A percentile compares a stretch with the other conserved stretches of the same genome.
Conservation (phyloP, 495 filamentous ascomycete species). For the Darksidea phi region DNA sequence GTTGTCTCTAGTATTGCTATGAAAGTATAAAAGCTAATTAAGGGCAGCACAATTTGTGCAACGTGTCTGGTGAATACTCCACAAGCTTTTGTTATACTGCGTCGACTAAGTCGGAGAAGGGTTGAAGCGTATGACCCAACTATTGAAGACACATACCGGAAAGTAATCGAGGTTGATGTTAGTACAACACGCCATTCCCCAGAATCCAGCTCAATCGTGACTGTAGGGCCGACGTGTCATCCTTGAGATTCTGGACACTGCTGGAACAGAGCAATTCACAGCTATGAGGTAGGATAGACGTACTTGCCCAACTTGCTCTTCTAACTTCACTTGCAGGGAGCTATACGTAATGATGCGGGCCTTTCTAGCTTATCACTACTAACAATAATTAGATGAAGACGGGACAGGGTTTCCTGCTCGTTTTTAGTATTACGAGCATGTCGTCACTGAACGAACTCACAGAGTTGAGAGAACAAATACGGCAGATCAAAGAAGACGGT, state of each 20-base stretch:
- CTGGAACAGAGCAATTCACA: conserved; percentile 13
- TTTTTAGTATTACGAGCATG: conserved; percentile 92
- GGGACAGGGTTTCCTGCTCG: conserved; percentile 91
- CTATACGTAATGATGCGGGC: background rate
- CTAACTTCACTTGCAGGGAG: background rate
- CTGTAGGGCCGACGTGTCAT: too few species aligned
- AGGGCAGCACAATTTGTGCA: too few species aligned
- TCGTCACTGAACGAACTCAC: conserved; percentile 82
- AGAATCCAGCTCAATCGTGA: too few species aligned
- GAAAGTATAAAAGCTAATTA: too few species aligned
- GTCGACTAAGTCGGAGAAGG: too few species aligned
- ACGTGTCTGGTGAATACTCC: too few species aligned
- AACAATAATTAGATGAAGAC: conserved; percentile 74
- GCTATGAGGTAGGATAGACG: conserved; percentile 33
- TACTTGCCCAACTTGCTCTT: conserved; percentile 4
- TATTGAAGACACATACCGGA: too few species aligned
- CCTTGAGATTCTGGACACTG: conserved; percentile 1
- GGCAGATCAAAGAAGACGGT: conserved; percentile 88
- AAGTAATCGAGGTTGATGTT: too few species aligned
- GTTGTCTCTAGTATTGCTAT: too few species aligned
- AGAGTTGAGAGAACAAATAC: conserved; percentile 90
- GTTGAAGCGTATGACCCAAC: too few species aligned
- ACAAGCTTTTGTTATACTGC: too few species aligned
- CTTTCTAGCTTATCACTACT: background rate
- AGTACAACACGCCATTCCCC: too few species aligned